These are phyloP conservation scores for Simplicillium sp. DNA, from an alignment of 2,329 filamentous ascomycete genomes.

Conservation along the genomic window DNA sequence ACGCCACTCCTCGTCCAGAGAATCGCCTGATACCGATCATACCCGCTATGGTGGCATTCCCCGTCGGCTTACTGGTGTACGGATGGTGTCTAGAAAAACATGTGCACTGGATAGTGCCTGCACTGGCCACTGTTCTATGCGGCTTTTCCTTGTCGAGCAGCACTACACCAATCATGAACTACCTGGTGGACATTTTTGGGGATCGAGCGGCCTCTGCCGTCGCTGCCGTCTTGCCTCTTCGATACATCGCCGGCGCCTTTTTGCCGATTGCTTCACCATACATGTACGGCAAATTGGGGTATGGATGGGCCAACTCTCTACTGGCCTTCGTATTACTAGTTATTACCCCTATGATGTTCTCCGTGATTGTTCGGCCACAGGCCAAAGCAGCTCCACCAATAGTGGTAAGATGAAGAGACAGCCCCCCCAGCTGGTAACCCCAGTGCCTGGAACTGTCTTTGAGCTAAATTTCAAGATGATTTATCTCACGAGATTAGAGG, in stretches of 20 bases:
- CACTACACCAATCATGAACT: not conserved
- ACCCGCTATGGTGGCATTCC: not conserved
- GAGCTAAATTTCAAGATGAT: no score
- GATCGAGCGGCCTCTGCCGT: not conserved
- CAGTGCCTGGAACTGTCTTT: no score
- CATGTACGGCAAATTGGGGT: conserved; percentile 6
- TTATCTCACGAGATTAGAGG: no score
- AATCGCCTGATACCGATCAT: not conserved
- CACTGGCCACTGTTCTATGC: not conserved
- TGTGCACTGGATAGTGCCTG: not conserved
- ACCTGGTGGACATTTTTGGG: not conserved
- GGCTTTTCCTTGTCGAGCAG: not conserved
- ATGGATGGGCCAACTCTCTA: conserved; percentile 8
- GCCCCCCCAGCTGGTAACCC: no score
- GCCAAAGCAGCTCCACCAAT: not conserved
- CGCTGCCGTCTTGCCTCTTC: not conserved
- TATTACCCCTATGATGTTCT: conserved; percentile 5
- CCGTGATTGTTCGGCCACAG: not conserved
- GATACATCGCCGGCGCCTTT: not conserved
- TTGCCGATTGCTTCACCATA: conserved; percentile 5
- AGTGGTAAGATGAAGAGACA: not conserved
- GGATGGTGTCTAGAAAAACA: not conserved
- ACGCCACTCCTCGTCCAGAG: not conserved
- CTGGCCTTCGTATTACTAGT: conserved; percentile 7
- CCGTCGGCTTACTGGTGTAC: not conserved